Percentiles rank a stretch among this genome's conserved stretches.
These are phyloP conservation scores for Tolypocladium tropicale DNA, from an alignment of 2,329 filamentous ascomycete genomes.

Conservation along the genomic window DNA sequence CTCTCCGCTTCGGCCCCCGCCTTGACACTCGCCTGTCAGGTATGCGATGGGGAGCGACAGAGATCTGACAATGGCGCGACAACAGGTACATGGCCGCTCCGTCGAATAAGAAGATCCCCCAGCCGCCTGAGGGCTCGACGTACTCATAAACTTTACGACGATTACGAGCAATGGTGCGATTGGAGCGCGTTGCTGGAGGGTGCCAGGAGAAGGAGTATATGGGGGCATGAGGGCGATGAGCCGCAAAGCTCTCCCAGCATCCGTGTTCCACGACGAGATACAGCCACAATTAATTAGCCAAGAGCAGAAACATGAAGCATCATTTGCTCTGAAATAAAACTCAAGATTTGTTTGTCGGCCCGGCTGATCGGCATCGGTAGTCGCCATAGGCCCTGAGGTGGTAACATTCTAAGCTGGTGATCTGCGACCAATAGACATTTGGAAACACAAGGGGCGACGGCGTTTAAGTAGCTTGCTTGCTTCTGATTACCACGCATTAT, in stretches of 20 bases:
- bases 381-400: no score
- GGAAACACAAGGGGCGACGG: no score
- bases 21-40: not conserved
- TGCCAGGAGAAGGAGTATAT: not conserved
- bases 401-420: no score
- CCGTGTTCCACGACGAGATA: not conserved
- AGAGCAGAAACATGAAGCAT: not conserved
- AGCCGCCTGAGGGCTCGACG: slow-evolving; percentile 75
- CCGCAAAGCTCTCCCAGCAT: not conserved
- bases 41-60: not conserved
- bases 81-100: slow-evolving; percentile 84
- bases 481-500: not conserved
- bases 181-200: not conserved
- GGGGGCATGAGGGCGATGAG: not conserved
- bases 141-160: slow-evolving; percentile 19
- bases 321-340: not conserved
- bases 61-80: not conserved
- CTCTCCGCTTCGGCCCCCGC: not conserved
- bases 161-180: not conserved
- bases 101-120: slow-evolving; percentile 87
- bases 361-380: not conserved
- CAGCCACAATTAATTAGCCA: not conserved
- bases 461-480: no score
- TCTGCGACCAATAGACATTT: no score
- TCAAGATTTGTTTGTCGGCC: not conserved